Conservation (phyloP, 2,329 filamentous ascomycete genomes). For the Cryphonectria naterciae region DNA sequence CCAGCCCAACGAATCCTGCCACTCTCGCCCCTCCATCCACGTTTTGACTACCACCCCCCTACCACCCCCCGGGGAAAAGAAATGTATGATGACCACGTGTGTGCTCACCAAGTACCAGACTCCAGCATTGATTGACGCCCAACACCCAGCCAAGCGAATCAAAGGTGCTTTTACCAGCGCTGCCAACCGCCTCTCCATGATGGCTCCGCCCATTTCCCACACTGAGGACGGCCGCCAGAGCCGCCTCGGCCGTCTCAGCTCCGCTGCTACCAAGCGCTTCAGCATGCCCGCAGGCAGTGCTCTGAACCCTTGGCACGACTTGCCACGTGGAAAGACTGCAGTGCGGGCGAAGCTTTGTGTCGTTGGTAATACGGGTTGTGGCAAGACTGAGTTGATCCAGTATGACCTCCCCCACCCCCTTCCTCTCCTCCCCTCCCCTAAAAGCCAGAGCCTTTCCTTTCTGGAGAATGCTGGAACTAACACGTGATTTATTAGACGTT, state of each 20-base stretch:
- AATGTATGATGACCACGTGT: not conserved
- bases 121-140: not conserved
- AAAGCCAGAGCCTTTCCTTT: not conserved
- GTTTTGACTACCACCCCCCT: no score
- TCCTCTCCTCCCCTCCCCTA: no score
- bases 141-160: constrained; percentile 11
- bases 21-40: not conserved
- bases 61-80: no score
- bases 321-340: not conserved
- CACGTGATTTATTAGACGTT: not conserved
- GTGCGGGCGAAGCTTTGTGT: constrained; percentile 6
- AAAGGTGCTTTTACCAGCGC: constrained; percentile 10
- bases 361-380: not conserved
- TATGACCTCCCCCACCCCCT: not conserved
- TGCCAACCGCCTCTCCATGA: constrained; percentile 15
- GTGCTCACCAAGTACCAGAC: constrained; percentile 4
- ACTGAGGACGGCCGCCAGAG: constrained; percentile 22
- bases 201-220: not conserved
- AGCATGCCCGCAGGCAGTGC: not conserved
- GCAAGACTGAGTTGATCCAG: constrained; percentile 13
- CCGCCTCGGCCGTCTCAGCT: constrained; percentile 4
- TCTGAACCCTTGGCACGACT: not conserved
- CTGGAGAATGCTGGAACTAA: not conserved
- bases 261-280: constrained; percentile 3
- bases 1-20: not conserved